These are phyloP conservation scores for Fusarium burgessii DNA, from an alignment of 2,329 filamentous ascomycete genomes.

Conservation along the genomic window DNA sequence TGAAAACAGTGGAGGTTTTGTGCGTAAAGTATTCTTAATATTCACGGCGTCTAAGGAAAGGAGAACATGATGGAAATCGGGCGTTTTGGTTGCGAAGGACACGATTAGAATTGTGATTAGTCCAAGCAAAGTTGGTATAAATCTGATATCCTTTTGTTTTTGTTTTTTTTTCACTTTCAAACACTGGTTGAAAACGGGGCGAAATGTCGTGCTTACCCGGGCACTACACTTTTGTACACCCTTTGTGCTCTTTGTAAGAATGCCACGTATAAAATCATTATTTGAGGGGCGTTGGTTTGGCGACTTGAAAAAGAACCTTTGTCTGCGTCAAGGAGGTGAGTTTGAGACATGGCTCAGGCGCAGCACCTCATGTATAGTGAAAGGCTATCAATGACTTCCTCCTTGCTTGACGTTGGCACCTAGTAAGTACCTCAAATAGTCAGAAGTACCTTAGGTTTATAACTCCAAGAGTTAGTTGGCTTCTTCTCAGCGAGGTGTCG, in stretches of 20 bases:
- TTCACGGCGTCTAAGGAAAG: conserved; percentile 29
- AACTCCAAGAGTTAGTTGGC: not conserved
- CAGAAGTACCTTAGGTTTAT: not conserved
- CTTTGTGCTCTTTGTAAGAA: not conserved
- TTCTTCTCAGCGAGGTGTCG: too few relatives aligned
- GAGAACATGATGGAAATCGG: conserved; percentile 5
- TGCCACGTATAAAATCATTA: conserved; percentile 12
- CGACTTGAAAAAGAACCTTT: not conserved
- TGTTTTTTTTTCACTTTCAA: not conserved
- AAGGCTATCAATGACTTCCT: too few relatives aligned
- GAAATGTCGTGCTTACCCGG: not conserved
- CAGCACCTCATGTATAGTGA: too few relatives aligned
- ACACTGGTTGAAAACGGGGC: conserved; percentile 12
- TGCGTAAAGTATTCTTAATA: not conserved
- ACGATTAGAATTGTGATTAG: not conserved
- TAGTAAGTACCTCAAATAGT: not conserved
- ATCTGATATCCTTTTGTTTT: not conserved
- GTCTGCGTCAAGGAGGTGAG: not conserved
- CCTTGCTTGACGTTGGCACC: too few relatives aligned
- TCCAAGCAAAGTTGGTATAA: conserved; percentile 1
- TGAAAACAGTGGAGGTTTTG: not conserved
- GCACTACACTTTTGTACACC: conserved; percentile 6
- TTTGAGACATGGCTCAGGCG: not conserved
- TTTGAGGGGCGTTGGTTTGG: not conserved
- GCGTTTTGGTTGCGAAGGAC: conserved; percentile 20